Evolutionary conservation across 129 eudicot species (phyloP), one percentile per base, ranked within the genome.

Genomic region (Cynara cardunculus): DNA sequence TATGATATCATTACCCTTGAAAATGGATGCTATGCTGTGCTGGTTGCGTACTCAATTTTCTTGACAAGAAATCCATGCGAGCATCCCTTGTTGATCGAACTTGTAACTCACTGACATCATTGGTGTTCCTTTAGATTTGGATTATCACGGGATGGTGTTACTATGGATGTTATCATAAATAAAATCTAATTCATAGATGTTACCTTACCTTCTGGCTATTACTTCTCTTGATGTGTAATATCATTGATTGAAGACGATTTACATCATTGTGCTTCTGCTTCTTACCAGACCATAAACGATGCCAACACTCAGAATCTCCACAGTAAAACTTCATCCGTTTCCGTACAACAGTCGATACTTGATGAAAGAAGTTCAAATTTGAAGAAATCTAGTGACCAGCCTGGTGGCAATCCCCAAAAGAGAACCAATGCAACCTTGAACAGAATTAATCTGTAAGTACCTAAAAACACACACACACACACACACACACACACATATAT

Each of bases 371-470:
- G 28, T 74, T 81, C 80, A 59, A 61, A 14, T 69, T 71, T 61
- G 49, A 78, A 65, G 41, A 77, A 81, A 75, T 70, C 78, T 13
- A 69, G 72, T 64, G 66, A 12, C 25, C 82, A 61, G 61, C 69
- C 74, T 34, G 75, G 77, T 37, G 76, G 73, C 77, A 78, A 59
- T 81, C 81, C 82, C 32, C 80, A 78, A 71, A 76, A 75, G 78
- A 82, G 80, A 69, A 82, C 59, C 79, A 81, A 74, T 68, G 77
- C 93, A 74, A 81, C 89, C 5, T 68, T 94, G 46, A 90, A 89
- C 77, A 86, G 95, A 87, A 85, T 88, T 25, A 86, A 87, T 77
- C 95, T 91, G 98, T 94, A 87, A 88, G 98, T 84, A 70, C 59
- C 35, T 26, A 1, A 8, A 6, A 8, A n/a, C 22, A 0, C 53